phyloP scores from a whole-genome alignment of 805 yeast genomes.

The Cephaloascus albidus region DNA sequence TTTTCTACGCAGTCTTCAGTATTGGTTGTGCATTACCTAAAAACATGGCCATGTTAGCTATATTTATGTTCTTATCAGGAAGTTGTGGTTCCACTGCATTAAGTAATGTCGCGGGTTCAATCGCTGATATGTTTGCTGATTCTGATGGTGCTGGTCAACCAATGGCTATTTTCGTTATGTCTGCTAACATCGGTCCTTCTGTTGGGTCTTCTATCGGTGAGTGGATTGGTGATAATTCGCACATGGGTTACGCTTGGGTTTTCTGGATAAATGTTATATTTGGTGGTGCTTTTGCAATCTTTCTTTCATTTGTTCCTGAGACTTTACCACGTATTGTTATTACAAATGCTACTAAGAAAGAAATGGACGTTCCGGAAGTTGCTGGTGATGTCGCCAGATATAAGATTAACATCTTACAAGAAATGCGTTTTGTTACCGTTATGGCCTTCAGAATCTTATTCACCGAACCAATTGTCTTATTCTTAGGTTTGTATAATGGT shows the following conservation, averaged over 20 bases:
- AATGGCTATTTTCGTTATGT: slow-evolving; percentile 21
- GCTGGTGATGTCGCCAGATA: slow-evolving; percentile 12
- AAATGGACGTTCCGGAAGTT: slow-evolving; percentile 3
- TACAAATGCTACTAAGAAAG: slow-evolving; percentile 14
- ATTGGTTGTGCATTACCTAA: slow-evolving; percentile 22
- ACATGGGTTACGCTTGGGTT: slow-evolving; percentile 20
- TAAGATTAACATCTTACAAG: slow-evolving; percentile 12
- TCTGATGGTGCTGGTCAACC: slow-evolving; percentile 24
- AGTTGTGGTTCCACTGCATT: slow-evolving; percentile 19
- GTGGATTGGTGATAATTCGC: slow-evolving; percentile 17
- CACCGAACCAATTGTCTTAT: slow-evolving; percentile 23
- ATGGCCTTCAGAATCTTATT: slow-evolving; percentile 22
- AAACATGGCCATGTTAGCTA: slow-evolving; percentile 21
- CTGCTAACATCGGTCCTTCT: slow-evolving; percentile 24
- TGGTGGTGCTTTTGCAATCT: slow-evolving; percentile 13
- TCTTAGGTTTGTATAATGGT: slow-evolving; percentile 22
- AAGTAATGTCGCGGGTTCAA: slow-evolving; percentile 23
- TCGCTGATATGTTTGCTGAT: slow-evolving; percentile 22
- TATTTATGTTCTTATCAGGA: slow-evolving; percentile 20
- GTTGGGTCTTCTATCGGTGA: slow-evolving; percentile 26
- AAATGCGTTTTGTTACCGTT: slow-evolving; percentile 14
- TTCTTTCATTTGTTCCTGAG: slow-evolving; percentile 16
- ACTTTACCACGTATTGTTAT: slow-evolving; percentile 25
- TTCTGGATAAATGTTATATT: slow-evolving; percentile 20
- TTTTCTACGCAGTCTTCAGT: slow-evolving; percentile 16